Conservation (phyloP, 1,284 basidiomycete species). For the Apiotrichum domesticum region DNA sequence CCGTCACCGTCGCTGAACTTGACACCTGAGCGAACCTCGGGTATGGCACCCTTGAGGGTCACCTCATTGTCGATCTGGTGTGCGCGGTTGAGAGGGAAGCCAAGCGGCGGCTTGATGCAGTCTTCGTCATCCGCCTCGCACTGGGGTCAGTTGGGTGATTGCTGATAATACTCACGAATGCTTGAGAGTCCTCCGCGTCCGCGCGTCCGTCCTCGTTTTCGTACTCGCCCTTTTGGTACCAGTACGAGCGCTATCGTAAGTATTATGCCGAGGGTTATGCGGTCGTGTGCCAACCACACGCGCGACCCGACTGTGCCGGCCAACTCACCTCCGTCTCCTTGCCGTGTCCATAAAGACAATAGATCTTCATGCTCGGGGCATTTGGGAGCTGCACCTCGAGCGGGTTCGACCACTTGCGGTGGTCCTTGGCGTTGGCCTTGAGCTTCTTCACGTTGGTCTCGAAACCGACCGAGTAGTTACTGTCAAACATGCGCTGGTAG, state of each 20-base stretch:
- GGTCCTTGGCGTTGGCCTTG: constrained; percentile 62
- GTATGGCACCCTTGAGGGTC: constrained; percentile 58
- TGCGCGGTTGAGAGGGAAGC: constrained; percentile 57
- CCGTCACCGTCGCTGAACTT: constrained; percentile 93
- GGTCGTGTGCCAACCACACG: too few relatives aligned
- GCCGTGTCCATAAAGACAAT: constrained; percentile 91
- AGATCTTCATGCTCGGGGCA: constrained; percentile 88
- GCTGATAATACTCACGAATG: constrained; percentile 23
- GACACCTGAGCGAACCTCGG: constrained; percentile 72
- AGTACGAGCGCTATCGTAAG: constrained; percentile 44
- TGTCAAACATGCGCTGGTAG: constrained; percentile 85
- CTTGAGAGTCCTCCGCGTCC: constrained; percentile 48
- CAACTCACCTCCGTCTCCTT: constrained; percentile 82
- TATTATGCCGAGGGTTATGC: too few relatives aligned
- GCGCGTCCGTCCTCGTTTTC: constrained; percentile 59
- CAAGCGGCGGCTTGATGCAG: constrained; percentile 53
- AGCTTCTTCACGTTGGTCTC: constrained; percentile 67
- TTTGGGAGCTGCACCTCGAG: constrained; percentile 56
- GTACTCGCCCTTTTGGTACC: constrained; percentile 65
- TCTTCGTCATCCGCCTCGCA: constrained; percentile 48
- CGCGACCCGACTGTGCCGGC: too few relatives aligned
- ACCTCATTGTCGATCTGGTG: constrained; percentile 81
- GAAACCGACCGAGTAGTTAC: constrained; percentile 90
- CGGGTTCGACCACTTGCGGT: constrained; percentile 37
- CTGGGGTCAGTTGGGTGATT: constrained; percentile 3